A percentile compares a stretch with the other conserved stretches of the same genome.
These are phyloP conservation scores for Physaria fendleri DNA, from an alignment of 345 rosid species.

Conservation along the genomic window DNA sequence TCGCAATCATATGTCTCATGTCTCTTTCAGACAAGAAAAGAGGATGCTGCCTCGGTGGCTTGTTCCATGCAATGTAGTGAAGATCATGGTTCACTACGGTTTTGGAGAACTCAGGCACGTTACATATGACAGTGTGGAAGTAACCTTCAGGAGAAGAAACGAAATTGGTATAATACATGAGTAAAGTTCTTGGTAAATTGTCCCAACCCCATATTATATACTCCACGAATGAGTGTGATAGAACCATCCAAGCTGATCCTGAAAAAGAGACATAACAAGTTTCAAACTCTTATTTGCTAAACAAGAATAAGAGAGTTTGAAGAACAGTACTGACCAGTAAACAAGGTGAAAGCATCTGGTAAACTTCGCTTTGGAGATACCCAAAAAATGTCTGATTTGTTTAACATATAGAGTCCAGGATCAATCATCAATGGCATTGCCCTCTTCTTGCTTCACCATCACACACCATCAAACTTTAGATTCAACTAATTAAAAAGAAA, in stretches of 20 bases:
- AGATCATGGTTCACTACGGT: conserved; percentile 81
- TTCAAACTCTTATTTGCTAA: background rate
- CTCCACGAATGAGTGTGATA: conserved; percentile 81
- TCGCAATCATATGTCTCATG: conserved; percentile 45
- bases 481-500: background rate
- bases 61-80: conserved; percentile 94
- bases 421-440: conserved; percentile 96
- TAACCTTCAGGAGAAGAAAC: conserved; percentile 96
- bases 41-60: conserved; percentile 86
- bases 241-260: conserved; percentile 99
- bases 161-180: conserved; percentile 90
- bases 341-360: conserved; percentile 79
- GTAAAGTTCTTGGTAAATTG: conserved; percentile 76
- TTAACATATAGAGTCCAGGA: conserved; percentile 76
- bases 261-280: background rate
- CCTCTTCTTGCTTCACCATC: conserved; percentile 61
- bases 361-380: conserved; percentile 60
- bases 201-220: conserved; percentile 97
- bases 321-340: conserved; percentile 49
- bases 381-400: conserved; percentile 64
- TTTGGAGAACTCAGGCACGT: conserved; percentile 63
- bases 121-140: conserved; percentile 91
- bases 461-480: background rate
- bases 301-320: background rate
- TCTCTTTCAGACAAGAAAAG: conserved; percentile 58